Evolutionary conservation across 2,329 filamentous ascomycete species (phyloP).

Genomic region (Ilyonectria destructans): DNA sequence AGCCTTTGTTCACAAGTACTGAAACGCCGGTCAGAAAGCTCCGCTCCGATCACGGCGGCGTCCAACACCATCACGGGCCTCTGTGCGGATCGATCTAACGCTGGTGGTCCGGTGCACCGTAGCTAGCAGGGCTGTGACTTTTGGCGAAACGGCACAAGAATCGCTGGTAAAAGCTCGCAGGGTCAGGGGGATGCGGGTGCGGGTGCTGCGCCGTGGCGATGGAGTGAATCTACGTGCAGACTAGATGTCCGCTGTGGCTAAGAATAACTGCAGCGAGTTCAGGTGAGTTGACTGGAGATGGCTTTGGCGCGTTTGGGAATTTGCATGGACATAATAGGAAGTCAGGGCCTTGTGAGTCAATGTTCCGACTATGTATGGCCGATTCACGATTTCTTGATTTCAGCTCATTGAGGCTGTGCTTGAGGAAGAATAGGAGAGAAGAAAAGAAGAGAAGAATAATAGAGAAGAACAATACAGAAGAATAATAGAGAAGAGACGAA

Average conservation of each 20-base stretch:
- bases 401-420: neutral
- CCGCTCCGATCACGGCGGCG: constrained; percentile 26
- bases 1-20: constrained; percentile 12
- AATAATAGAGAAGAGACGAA: too few relatives aligned
- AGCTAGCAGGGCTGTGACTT: constrained; percentile 10
- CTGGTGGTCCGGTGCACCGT: constrained; percentile 13
- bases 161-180: neutral
- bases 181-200: constrained; percentile 8
- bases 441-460: too few relatives aligned
- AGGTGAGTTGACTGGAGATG: neutral
- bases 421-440: neutral
- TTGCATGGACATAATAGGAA: neutral
- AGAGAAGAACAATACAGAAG: too few relatives aligned
- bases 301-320: neutral
- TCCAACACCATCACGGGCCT: constrained; percentile 14
- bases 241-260: neutral
- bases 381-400: neutral
- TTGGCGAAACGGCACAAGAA: constrained; percentile 5
- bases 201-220: neutral
- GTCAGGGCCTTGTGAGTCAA: neutral
- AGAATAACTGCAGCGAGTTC: constrained; percentile 1
- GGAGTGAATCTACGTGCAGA: neutral
- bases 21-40: constrained; percentile 7
- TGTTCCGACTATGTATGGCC: neutral
- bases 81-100: constrained; percentile 4